Base-by-base conservation (phyloP, 345 rosid species). In the Theobroma cacao region DNA sequence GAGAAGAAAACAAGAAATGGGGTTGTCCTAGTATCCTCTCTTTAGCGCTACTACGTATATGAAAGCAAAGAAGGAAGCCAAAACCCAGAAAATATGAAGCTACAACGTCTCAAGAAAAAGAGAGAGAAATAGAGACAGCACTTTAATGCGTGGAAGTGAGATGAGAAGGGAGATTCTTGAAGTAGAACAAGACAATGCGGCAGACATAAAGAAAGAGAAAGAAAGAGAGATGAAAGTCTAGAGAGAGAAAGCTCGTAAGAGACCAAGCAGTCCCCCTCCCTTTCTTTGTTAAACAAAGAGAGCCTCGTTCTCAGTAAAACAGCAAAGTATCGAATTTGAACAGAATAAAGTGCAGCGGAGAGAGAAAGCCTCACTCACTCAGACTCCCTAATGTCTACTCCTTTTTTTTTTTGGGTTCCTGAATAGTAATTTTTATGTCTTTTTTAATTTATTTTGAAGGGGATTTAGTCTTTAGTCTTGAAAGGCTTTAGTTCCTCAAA, bases 131-230 rank as follows among this genome's bases (percentile, higher is more conserved):
- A 8, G 56, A 45, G 74, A 26, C 56, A 77, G 52, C 40, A 64
- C 78, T 90, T 88, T 82, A 89, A 87, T 88, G 90, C 86, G 87
- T 82, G 88, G 90, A 86, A 91, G 87, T 83, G 91, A 88, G 92
- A 85, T 61, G 87, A 83, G 87, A 89, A 48, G 86, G 82, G 87
- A 85, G 89, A 90, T 91, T 90, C 92, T 86, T 90, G 88, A 86
- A 90, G 87, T 79, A 88, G 86, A 88, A 85, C 87, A 84, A 90
- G 95, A 90, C 93, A 92, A 90, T 90, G 96, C 72, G 83, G 92
- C 81, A 88, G 90, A 85, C 86, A 84, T 76, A 48, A 76, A 65
- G 40, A 68, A 56, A 79, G 68, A 79, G 76, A 72, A 68, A 66
- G 81, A 81, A 78, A 80, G 63, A 72, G 53, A 63, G 72, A 83